Evolutionary conservation across 768 basidiomycete genomes (phyloP), one percentile per base, ranked within the genome.

Genomic region (Amanita phalloides): DNA sequence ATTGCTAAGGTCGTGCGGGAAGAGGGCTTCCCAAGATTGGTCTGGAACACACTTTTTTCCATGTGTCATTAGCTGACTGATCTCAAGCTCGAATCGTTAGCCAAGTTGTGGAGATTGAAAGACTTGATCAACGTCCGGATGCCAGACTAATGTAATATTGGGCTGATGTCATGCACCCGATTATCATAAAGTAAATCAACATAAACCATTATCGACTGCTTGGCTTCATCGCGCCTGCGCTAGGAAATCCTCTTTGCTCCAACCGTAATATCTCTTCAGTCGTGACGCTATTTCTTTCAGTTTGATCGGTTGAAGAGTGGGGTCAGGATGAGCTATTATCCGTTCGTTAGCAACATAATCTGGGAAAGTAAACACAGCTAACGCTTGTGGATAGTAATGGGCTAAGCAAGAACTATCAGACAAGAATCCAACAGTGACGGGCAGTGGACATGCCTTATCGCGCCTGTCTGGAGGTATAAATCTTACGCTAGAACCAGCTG

Each of bases 321-420:
- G 65, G 62, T 87, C 83, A 20, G 87, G 87, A 59, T 90, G 86
- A 11, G 87, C 86, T 88, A 57, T 37, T 37, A 47, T 41, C 56
- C 36, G 41, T 37, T 33, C 41, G 49, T 51, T 13, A 58, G 47
- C 7, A 21, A 7, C 37, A 36, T 32, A 44, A n/a, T 38, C 14
- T 30, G 54, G 32, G 39, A 36, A 43, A 45, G 30, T 49, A 47
- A 54, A 9, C 14, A 13, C 30, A 39, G 61, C 72, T 58, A 63
- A 86, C 86, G 86, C 64, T 79, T 88, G 61, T 90, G 87, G 64
- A 90, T 78, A 2, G 76, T 81, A 57, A 90, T 86, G 1, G 86
- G 72, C 81, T 86, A 49, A 1, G 48, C 53, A 53, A 6, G 20
- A 41, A 26, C 36, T 47, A 21, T 45, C 39, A 30, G 33, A 7